These are phyloP conservation scores for Moesziomyces aphidis DNA, from an alignment of 1,284 basidiomycete genomes.

Conservation along the genomic window DNA sequence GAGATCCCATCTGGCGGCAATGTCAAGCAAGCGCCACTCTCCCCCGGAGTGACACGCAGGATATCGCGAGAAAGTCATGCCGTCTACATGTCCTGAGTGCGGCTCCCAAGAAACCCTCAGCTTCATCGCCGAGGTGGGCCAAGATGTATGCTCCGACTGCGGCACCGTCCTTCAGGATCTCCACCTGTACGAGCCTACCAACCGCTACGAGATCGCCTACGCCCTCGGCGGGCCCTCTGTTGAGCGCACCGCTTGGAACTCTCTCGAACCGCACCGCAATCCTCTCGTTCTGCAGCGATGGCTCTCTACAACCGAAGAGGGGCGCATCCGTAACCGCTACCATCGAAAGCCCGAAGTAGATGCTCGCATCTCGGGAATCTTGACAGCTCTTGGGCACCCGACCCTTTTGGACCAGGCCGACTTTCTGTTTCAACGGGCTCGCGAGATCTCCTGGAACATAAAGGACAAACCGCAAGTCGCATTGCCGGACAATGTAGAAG, in stretches of 20 bases:
- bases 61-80: constrained; percentile 2
- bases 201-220: constrained; percentile 18
- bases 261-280: not conserved
- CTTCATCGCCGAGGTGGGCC: constrained; percentile 20
- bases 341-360: constrained; percentile 33
- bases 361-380: constrained; percentile 19
- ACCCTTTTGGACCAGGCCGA: constrained; percentile 25
- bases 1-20: not conserved
- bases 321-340: constrained; percentile 2
- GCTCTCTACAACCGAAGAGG: constrained; percentile 2
- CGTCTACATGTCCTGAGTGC: constrained; percentile 23
- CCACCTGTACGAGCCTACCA: constrained; percentile 27
- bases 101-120: constrained; percentile 8
- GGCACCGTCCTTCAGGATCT: constrained; percentile 20
- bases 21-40: not conserved
- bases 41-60: not conserved
- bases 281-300: not conserved
- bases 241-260: constrained; percentile 1
- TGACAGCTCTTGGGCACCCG: constrained; percentile 15
- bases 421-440: constrained; percentile 33
- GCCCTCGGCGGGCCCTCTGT: constrained; percentile 16
- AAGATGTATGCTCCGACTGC: constrained; percentile 27
- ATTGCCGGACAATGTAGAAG: not conserved
- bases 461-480: not conserved
- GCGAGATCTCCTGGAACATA: constrained; percentile 20